Evolutionary conservation across 257 asterid genomes (phyloP).

Genomic region (Datura wrightii): DNA sequence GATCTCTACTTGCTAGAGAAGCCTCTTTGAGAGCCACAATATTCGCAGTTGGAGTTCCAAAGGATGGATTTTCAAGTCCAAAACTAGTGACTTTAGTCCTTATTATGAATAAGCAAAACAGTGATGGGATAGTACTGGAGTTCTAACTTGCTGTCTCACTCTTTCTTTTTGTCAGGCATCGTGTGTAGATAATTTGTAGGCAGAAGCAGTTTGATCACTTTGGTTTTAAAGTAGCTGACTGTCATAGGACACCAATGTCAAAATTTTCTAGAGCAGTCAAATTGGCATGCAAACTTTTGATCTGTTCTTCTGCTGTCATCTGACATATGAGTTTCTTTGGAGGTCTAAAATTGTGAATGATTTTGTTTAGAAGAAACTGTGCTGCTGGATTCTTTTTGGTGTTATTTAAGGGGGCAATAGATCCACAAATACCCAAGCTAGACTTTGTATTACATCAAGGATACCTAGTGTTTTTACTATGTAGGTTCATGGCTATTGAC

Average conservation of each 20-base stretch:
- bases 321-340: neutral
- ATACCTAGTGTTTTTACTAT: neutral
- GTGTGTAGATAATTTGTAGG: neutral
- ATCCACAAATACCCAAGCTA: constrained; percentile 5
- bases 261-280: neutral
- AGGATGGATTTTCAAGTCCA: neutral
- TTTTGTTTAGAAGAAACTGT: neutral
- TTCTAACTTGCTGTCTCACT: neutral
- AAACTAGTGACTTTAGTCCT: neutral
- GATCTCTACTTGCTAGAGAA: neutral
- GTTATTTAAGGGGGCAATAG: neutral
- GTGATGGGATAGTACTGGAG: neutral
- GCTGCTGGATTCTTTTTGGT: neutral
- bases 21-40: neutral
- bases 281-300: neutral
- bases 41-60: neutral
- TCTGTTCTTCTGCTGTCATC: neutral
- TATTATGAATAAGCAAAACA: neutral
- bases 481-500: constrained; percentile 20
- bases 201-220: constrained; percentile 27
- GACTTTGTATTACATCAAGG: neutral
- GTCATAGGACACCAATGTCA: neutral
- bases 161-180: neutral
- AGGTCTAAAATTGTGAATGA: neutral
- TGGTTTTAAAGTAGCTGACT: neutral